Evolutionary conservation across 2,329 filamentous ascomycete genomes (phyloP), one percentile per base, ranked within the genome.

Genomic region (Remersonia thermophila): DNA sequence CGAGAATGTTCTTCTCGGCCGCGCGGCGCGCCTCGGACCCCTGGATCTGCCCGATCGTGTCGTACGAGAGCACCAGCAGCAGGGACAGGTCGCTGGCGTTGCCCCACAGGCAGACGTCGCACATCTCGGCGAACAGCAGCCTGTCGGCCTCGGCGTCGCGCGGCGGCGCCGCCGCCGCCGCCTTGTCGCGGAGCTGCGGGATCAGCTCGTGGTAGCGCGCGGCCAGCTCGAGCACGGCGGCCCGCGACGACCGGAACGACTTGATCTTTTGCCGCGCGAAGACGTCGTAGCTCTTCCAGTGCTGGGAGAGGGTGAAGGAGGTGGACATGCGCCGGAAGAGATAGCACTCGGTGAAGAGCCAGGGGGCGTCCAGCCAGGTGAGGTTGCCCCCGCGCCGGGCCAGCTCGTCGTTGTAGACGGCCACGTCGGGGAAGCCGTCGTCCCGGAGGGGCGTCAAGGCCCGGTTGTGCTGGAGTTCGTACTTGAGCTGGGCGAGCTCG

Each of bases 41-140:
- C 63, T 98, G 91, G 8, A 96, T 70, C 58, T 93, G 93, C 62
- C 96, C 89, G 46, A 98, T 93, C 53, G 96, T 91, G 51, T 95
- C 87, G 57, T 94, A 94, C 2, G 82, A 84, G 38, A 95, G 70
- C 49, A 80, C 86, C 0, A 87, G 94, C 37, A 96, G 68, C 14
- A 96, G 78, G 0, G 85, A 93, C 11, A 96, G 67, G 56, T 96
- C 91, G 0, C 89, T 96, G 2, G 89, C 91, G 56, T 96, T 96
- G 9, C 89, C 89, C 89, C 89, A 96, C 2, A 96, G 72, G 55
- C 87, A 95, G 49, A 95, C 91, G 65, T 95, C 85, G 59, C 80
- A 87, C 81, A 96, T 93, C 55, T 96, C 89, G 16, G 69, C 69
- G 61, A 96, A 96, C 17, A 95, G 64, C 0, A 87, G 60, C 53